Conservation (phyloP, 176 grass and related monocot species). For the Ensete glaucum region DNA sequence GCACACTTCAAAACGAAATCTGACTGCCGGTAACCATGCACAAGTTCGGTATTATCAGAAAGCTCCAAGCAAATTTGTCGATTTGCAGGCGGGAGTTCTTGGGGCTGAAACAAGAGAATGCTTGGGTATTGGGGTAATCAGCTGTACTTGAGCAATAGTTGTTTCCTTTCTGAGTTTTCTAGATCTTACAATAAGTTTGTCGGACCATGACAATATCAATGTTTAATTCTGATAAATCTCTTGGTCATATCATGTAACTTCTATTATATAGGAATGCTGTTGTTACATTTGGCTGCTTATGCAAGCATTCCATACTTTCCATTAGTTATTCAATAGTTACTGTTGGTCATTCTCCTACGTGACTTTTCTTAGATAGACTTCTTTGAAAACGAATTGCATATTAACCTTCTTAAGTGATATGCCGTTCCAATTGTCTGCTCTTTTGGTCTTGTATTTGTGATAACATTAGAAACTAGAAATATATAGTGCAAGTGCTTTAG, state of each 20-base stretch:
- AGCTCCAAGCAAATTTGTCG: slow-evolving; percentile 68
- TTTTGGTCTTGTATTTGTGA: too few relatives aligned
- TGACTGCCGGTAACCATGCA: slow-evolving; percentile 38
- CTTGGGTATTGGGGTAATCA: slow-evolving; percentile 77
- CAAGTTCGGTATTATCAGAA: slow-evolving; percentile 88
- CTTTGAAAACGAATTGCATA: too few relatives aligned
- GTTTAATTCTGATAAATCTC: neutral
- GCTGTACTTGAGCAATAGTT: neutral
- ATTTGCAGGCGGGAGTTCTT: slow-evolving; percentile 82
- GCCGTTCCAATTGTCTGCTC: too few relatives aligned
- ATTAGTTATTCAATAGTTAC: too few relatives aligned
- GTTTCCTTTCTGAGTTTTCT: neutral
- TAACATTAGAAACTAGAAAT: too few relatives aligned
- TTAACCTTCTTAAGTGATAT: too few relatives aligned
- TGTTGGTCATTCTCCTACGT: too few relatives aligned
- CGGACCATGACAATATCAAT: neutral
- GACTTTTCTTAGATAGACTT: too few relatives aligned
- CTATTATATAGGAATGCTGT: neutral
- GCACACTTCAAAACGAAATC: slow-evolving; percentile 58
- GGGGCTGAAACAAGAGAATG: slow-evolving; percentile 87
- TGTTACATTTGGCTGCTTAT: neutral
- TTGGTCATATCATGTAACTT: neutral
- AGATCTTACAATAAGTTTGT: neutral
- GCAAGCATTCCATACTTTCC: too few relatives aligned
- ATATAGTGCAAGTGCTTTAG: too few relatives aligned